Percentiles rank a stretch among this genome's conserved stretches.
Conservation (phyloP, 108 stramenopile species). For the Pseudonitzschia pungens region DNA sequence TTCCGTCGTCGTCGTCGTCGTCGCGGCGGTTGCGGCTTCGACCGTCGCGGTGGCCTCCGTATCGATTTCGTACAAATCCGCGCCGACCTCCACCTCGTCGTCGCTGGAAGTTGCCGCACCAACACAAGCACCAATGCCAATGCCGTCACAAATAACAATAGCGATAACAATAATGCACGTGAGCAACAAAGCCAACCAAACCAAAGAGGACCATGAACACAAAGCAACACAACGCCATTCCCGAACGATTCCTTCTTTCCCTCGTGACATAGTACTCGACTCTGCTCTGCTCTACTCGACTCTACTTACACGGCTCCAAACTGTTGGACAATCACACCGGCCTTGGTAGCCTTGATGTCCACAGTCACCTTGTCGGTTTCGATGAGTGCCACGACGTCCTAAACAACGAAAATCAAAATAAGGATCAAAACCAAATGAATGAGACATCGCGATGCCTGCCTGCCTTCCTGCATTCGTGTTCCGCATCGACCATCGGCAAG, state of each 20-base stretch:
- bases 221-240: not conserved
- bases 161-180: no score
- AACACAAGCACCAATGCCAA: not conserved
- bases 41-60: conserved; percentile 60
- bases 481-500: no score
- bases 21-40: conserved; percentile 16
- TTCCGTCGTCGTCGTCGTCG: conserved; percentile 25
- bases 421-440: no score
- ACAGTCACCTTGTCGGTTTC: conserved; percentile 95
- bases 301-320: conserved; percentile 67
- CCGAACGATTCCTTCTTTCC: no score
- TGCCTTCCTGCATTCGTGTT: no score
- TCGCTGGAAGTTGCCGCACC: no score
- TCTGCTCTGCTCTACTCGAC: no score
- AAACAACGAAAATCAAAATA: no score
- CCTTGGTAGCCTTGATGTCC: conserved; percentile 84
- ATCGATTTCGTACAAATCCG: conserved; percentile 74
- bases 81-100: conserved; percentile 83
- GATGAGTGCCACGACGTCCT: conserved; percentile 83
- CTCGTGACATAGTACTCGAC: not conserved
- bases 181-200: not conserved
- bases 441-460: no score
- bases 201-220: conserved; percentile 9
- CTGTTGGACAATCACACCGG: conserved; percentile 74
- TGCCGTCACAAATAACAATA: no score